Conservation (phyloP, 139 green algal genomes). For the Chlorella vulgaris region DNA sequence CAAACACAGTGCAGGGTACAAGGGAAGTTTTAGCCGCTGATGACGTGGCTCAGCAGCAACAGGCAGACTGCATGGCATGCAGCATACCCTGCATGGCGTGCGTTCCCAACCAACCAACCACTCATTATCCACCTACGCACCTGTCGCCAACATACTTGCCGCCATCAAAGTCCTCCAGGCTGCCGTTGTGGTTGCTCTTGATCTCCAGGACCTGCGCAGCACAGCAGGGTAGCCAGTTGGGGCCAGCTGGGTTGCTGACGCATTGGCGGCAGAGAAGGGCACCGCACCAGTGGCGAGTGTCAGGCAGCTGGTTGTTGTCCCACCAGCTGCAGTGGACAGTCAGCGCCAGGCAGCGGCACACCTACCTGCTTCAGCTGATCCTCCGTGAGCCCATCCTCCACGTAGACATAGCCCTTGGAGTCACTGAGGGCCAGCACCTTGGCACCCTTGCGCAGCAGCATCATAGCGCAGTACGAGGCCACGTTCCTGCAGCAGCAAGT, state of each 20-base stretch:
- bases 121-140: neutral
- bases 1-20: neutral
- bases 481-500: constrained; percentile 51
- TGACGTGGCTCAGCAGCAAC: neutral
- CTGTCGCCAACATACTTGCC: constrained; percentile 58
- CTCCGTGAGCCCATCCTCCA: constrained; percentile 56
- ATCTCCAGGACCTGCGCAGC: constrained; percentile 20
- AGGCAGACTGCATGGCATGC: neutral
- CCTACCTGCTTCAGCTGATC: constrained; percentile 25
- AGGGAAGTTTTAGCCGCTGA: neutral
- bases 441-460: constrained; percentile 48
- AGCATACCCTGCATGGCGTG: no score
- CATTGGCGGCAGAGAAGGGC: neutral
- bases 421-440: constrained; percentile 72
- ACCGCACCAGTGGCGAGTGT: constrained; percentile 2
- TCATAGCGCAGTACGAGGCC: constrained; percentile 58
- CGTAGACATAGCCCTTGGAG: constrained; percentile 60
- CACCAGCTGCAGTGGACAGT: neutral
- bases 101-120: no score
- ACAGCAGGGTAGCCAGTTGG: constrained; percentile 27
- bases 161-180: constrained; percentile 29
- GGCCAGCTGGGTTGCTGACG: neutral
- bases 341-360: neutral
- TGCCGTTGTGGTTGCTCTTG: constrained; percentile 33
- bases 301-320: no score